These are phyloP conservation scores for Boletellus dicymbophilus DNA, from an alignment of 1,284 basidiomycete genomes.

Conservation along the genomic window DNA sequence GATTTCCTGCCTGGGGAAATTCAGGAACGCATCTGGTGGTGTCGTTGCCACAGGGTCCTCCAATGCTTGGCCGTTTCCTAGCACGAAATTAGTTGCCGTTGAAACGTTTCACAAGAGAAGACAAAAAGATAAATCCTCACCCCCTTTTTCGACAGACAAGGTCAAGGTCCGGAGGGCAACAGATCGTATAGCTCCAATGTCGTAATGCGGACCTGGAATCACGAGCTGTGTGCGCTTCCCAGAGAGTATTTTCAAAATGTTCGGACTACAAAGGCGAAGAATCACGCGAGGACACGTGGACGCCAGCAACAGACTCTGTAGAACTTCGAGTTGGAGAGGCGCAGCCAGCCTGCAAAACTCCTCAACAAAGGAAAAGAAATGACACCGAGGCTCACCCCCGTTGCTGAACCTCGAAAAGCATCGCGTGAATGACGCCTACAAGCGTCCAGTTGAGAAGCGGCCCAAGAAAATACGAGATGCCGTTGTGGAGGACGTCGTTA, in stretches of 20 bases:
- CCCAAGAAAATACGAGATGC: constrained; percentile 74
- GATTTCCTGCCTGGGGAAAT: constrained; percentile 54
- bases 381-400: constrained; percentile 46
- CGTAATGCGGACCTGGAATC: constrained; percentile 32
- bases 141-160: constrained; percentile 42
- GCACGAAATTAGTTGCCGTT: neutral
- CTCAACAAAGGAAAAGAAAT: neutral
- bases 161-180: constrained; percentile 47
- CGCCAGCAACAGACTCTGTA: constrained; percentile 66
- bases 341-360: constrained; percentile 33
- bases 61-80: constrained; percentile 16
- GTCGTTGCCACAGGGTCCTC: constrained; percentile 18
- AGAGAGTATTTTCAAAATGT: constrained; percentile 52
- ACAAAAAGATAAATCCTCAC: constrained; percentile 7
- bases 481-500: constrained; percentile 65
- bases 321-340: constrained; percentile 55
- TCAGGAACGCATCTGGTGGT: constrained; percentile 36
- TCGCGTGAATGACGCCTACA: constrained; percentile 64
- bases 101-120: neutral
- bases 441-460: constrained; percentile 78
- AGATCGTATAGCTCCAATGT: constrained; percentile 44
- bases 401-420: constrained; percentile 60
- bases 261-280: constrained; percentile 60
- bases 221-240: constrained; percentile 38
- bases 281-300: constrained; percentile 66